A percentile compares a stretch with the other conserved stretches of the same genome.
Conservation (phyloP, 106 monocot species). For the Triglochin maritima region DNA sequence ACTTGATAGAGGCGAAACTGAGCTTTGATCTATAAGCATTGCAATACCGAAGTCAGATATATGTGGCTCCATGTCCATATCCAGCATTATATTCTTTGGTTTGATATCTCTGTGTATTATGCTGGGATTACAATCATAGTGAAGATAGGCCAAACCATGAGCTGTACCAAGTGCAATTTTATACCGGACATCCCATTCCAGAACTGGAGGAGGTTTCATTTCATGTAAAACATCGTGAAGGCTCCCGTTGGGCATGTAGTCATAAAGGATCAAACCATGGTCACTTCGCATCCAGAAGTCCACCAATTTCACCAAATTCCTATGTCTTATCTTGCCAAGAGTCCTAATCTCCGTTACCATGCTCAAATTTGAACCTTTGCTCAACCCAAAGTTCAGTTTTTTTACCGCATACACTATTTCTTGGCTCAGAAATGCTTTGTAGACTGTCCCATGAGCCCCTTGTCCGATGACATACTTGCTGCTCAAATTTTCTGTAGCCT, state of each 20-base stretch:
- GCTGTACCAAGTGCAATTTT: constrained; percentile 77
- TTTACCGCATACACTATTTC: constrained; percentile 72
- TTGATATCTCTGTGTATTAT: constrained; percentile 97
- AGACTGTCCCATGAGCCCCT: constrained; percentile 86
- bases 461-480: constrained; percentile 50
- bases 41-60: constrained; percentile 96
- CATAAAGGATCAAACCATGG: constrained; percentile 56
- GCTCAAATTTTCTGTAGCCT: constrained; percentile 72
- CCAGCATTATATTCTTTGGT: constrained; percentile 79
- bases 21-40: constrained; percentile 41
- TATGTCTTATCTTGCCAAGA: constrained; percentile 59
- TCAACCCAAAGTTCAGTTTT: constrained; percentile 29
- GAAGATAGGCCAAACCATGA: constrained; percentile 75
- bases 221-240: constrained; percentile 80
- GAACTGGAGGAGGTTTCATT: constrained; percentile 25
- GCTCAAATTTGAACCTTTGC: constrained; percentile 31
- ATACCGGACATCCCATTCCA: constrained; percentile 53
- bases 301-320: constrained; percentile 60
- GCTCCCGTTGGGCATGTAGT: constrained; percentile 88
- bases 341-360: constrained; percentile 67
- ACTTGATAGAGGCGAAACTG: constrained; percentile 24
- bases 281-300: constrained; percentile 47
- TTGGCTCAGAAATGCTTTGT: constrained; percentile 46
- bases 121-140: constrained; percentile 64
- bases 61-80: constrained; percentile 67